A percentile compares a stretch with the other conserved stretches of the same genome.
phyloP scores from a whole-genome alignment of 108 stramenopile genomes.

The Nannochloropsis gaditana region DNA sequence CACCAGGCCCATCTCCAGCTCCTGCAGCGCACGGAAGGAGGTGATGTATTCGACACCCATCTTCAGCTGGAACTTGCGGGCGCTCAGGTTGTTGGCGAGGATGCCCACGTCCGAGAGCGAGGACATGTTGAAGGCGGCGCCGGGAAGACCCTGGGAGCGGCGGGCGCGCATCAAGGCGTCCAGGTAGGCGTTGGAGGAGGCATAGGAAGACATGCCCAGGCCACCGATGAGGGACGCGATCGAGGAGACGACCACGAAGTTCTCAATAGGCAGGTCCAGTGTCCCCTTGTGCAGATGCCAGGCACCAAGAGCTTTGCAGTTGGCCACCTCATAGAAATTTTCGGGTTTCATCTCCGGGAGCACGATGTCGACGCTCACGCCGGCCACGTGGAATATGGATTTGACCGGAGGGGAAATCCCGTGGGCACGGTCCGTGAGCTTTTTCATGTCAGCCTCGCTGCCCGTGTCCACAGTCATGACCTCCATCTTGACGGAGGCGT shows the following conservation, averaged over 20 bases:
- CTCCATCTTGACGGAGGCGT: not conserved
- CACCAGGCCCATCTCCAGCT: conserved; percentile 9
- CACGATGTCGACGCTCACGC: conserved; percentile 1
- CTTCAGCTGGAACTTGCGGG: conserved; percentile 19
- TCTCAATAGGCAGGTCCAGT: conserved; percentile 21
- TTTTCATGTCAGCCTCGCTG: not conserved
- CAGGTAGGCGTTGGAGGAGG: conserved; percentile 23
- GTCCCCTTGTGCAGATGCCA: not conserved
- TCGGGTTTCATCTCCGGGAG: not conserved
- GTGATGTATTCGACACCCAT: conserved; percentile 11
- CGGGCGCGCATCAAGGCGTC: conserved; percentile 12
- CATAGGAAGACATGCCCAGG: conserved; percentile 16
- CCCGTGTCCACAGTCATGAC: conserved; percentile 7
- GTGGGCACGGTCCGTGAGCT: conserved; percentile 14
- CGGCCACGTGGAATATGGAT: conserved; percentile 14
- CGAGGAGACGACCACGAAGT: conserved; percentile 19
- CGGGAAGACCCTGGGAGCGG: conserved; percentile 12
- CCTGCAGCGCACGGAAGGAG: not conserved
- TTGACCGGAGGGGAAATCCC: not conserved
- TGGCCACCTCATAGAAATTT: conserved; percentile 14
- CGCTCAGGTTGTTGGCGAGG: conserved; percentile 11
- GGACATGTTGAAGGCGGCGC: conserved; percentile 18
- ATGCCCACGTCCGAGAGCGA: not conserved
- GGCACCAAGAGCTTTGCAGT: not conserved
- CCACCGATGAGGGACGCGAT: conserved; percentile 12